phyloP scores from a whole-genome alignment of 2,329 filamentous ascomycete genomes.

The Chaetomium strumarium region DNA sequence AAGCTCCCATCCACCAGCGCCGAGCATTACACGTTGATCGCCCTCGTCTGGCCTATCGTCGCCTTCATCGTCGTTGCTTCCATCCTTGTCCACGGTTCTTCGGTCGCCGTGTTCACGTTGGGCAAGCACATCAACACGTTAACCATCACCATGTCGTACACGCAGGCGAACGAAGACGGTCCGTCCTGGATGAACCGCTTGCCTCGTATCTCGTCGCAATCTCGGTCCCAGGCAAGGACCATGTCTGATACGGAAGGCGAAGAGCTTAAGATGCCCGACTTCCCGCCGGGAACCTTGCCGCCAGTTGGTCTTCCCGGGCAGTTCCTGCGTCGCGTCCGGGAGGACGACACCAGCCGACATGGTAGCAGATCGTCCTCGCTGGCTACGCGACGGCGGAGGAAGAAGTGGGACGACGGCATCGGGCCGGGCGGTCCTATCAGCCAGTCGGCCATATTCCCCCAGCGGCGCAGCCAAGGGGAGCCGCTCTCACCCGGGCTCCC shows the following conservation, averaged over 20 bases:
- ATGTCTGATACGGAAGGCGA: conserved; percentile 73
- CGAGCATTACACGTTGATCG: conserved; percentile 63
- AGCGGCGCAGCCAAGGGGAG: conserved; percentile 34
- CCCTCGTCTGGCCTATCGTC: conserved; percentile 91
- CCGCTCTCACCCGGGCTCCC: conserved; percentile 15
- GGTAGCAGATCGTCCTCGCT: conserved; percentile 55
- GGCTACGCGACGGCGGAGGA: conserved; percentile 57
- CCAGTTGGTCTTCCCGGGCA: conserved; percentile 66
- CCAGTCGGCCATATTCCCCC: conserved; percentile 81
- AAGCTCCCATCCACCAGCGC: conserved; percentile 49
- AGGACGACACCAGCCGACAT: conserved; percentile 57
- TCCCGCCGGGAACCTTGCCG: conserved; percentile 65
- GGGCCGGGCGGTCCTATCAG: conserved; percentile 82
- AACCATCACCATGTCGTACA: conserved; percentile 94
- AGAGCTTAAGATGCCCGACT: conserved; percentile 53
- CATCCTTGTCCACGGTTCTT: conserved; percentile 95
- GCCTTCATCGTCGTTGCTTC: conserved; percentile 92
- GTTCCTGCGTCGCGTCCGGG: conserved; percentile 76
- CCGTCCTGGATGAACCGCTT: conserved; percentile 93
- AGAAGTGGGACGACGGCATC: conserved; percentile 63
- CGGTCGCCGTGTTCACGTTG: conserved; percentile 92
- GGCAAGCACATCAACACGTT: conserved; percentile 98
- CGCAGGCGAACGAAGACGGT: conserved; percentile 78
- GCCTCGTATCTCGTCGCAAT: conserved; percentile 61
- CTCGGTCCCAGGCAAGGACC: conserved; percentile 75